phyloP scores from a whole-genome alignment of 2,329 filamentous ascomycete genomes.

The Aureobasidium sp. region DNA sequence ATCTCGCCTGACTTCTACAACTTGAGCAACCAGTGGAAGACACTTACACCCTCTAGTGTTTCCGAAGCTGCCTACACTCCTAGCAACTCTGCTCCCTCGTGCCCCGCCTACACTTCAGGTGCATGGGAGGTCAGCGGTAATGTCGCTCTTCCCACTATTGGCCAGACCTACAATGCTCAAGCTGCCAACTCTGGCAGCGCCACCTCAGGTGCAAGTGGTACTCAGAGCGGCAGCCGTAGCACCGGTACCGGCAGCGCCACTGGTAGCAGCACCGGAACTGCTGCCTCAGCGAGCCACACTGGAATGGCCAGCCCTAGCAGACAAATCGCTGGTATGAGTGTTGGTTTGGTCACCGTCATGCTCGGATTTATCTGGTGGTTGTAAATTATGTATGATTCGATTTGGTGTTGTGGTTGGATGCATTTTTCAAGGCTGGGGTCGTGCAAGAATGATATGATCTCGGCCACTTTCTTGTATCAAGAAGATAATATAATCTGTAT shows the following conservation, averaged over 20 bases:
- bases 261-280: constrained; percentile 9
- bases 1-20: constrained; percentile 71
- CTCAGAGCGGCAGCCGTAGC: constrained; percentile 23
- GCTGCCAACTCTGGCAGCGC: constrained; percentile 17
- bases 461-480: background rate
- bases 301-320: constrained; percentile 39
- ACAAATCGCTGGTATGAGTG: constrained; percentile 45
- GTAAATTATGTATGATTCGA: constrained; percentile 24
- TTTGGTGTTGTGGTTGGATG: background rate
- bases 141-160: constrained; percentile 62
- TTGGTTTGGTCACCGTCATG: constrained; percentile 46
- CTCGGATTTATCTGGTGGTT: constrained; percentile 47
- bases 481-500: background rate
- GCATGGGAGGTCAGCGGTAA: constrained; percentile 69
- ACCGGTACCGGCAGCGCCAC: constrained; percentile 16
- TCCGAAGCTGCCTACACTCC: constrained; percentile 58
- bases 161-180: constrained; percentile 36
- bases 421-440: background rate
- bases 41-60: constrained; percentile 61
- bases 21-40: constrained; percentile 69
- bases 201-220: constrained; percentile 23
- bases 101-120: constrained; percentile 60
- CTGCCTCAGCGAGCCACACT: constrained; percentile 31
- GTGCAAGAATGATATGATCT: too few relatives aligned
- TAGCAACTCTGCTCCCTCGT: constrained; percentile 55